These are phyloP conservation scores for Cetradonia linearis DNA, from an alignment of 495 filamentous ascomycete genomes.

Conservation along the genomic window DNA sequence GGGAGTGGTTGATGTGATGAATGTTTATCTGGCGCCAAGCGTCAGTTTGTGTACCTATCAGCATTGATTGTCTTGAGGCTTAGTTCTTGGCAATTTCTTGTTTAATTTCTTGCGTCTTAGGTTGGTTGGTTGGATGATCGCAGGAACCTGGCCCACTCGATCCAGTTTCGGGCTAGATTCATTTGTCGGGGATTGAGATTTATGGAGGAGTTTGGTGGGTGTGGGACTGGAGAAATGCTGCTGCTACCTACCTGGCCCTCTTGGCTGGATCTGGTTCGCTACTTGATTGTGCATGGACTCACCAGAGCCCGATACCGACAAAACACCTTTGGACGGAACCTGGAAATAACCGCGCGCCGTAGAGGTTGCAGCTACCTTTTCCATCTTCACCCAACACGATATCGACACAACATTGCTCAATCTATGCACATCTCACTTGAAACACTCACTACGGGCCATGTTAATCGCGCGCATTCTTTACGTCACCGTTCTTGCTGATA, in stretches of 20 bases:
- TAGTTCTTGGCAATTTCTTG: conserved; percentile 1
- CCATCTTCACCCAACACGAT: too few species aligned
- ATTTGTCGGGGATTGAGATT: conserved; percentile 15
- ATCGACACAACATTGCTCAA: not conserved
- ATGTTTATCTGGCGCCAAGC: conserved; percentile 7
- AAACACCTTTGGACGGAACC: not conserved
- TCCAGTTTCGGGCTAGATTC: conserved; percentile 4
- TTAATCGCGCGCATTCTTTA: conserved; percentile 9
- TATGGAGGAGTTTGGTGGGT: conserved; percentile 1
- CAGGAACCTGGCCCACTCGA: conserved; percentile 14
- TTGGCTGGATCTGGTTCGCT: not conserved
- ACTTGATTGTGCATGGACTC: conserved; percentile 4
- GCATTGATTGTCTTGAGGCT: conserved; percentile 8
- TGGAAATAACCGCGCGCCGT: not conserved
- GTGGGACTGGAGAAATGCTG: conserved; percentile 3
- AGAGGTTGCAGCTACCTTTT: conserved; percentile 9
- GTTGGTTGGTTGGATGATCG: conserved; percentile 19
- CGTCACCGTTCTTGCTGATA: not conserved
- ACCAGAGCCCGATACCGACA: not conserved
- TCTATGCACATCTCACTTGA: not conserved
- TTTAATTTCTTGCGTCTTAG: conserved; percentile 10
- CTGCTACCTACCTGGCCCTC: conserved; percentile 16
- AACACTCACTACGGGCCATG: conserved; percentile 9
- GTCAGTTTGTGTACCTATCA: conserved; percentile 4
- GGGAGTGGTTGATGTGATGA: not conserved